A percentile compares a stretch with the other conserved stretches of the same genome.
Conservation (phyloP, 345 rosid species). For the Boechera retrofracta region DNA sequence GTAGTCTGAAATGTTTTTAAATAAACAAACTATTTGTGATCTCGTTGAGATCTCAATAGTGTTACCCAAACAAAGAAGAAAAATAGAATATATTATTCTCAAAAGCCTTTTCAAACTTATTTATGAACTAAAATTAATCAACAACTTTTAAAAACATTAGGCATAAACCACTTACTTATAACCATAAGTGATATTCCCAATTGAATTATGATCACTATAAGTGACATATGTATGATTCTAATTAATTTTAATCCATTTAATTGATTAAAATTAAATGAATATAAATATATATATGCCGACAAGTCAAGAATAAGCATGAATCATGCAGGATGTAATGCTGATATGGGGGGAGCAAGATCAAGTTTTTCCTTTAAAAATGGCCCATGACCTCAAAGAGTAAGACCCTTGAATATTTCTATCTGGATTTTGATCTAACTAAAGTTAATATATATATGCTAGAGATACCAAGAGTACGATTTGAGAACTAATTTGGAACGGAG, state of each 20-base stretch:
- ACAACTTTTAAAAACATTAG: too few species aligned
- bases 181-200: too few species aligned
- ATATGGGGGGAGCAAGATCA: constrained; percentile 86
- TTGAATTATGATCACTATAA: not conserved
- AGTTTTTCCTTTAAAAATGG: constrained; percentile 82
- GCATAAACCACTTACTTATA: too few species aligned
- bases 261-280: not conserved
- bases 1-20: not conserved
- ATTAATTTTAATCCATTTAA: not conserved
- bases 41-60: not conserved
- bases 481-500: not conserved
- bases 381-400: constrained; percentile 71
- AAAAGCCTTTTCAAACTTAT: too few species aligned
- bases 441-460: not conserved
- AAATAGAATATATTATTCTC: too few species aligned
- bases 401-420: not conserved
- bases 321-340: constrained; percentile 64
- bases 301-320: constrained; percentile 1
- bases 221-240: not conserved
- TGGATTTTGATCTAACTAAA: not conserved
- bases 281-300: not conserved
- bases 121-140: too few species aligned
- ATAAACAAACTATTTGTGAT: too few species aligned
- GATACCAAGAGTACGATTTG: not conserved
- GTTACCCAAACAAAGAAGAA: too few species aligned